Evolutionary conservation across 441 rosid genomes (phyloP).

Genomic region (Pelargonium australe): DNA sequence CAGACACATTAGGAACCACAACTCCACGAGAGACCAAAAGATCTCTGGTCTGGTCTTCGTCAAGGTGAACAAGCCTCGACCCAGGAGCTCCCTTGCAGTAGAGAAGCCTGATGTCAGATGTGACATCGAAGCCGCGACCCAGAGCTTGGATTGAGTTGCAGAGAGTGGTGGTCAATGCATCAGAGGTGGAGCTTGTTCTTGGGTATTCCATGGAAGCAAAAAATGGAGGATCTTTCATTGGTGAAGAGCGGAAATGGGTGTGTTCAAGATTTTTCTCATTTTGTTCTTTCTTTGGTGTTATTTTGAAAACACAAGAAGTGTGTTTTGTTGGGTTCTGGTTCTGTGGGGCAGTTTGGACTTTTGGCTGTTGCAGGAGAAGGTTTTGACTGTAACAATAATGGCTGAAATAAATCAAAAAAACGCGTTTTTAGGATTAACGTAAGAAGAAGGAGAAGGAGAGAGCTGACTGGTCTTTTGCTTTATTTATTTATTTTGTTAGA

Average conservation of each 20-base stretch:
- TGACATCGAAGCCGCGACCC: conserved; percentile 95
- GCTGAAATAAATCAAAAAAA: conserved; percentile 31
- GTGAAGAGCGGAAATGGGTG: neutral
- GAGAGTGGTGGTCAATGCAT: conserved; percentile 68
- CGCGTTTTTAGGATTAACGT: conserved; percentile 35
- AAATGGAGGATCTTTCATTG: conserved; percentile 17
- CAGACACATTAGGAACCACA: conserved; percentile 52
- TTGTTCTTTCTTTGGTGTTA: too few relatives aligned
- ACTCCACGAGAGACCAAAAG: conserved; percentile 47
- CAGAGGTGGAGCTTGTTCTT: conserved; percentile 32
- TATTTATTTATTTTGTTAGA: neutral
- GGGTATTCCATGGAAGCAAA: conserved; percentile 27
- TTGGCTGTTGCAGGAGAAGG: neutral
- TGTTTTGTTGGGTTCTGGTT: neutral
- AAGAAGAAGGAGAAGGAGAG: neutral
- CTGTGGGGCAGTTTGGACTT: neutral
- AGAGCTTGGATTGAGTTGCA: conserved; percentile 83
- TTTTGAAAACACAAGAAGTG: conserved; percentile 15
- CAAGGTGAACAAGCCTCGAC: conserved; percentile 68
- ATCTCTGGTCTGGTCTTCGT: conserved; percentile 57
- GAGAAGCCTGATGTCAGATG: conserved; percentile 90
- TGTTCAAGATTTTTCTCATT: neutral
- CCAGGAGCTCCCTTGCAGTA: conserved; percentile 95
- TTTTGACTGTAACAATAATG: conserved; percentile 23
- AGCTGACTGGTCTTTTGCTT: conserved; percentile 35